These are phyloP conservation scores for Coffea canephora DNA, from an alignment of 257 asterid genomes.

Conservation along the genomic window DNA sequence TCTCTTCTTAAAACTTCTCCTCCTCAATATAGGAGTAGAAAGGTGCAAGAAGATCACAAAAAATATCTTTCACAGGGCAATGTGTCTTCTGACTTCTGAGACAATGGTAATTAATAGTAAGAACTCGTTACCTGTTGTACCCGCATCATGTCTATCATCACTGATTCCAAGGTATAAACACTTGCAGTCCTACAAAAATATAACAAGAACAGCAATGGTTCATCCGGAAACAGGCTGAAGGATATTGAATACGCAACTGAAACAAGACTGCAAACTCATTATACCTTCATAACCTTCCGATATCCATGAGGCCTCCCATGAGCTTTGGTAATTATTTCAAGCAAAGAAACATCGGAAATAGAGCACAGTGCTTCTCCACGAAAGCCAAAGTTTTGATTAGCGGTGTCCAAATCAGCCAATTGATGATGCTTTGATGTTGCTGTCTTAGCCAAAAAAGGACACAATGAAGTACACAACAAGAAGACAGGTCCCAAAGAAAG, in stretches of 20 bases:
- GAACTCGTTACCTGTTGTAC: slow-evolving; percentile 68
- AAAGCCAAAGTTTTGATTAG: slow-evolving; percentile 48
- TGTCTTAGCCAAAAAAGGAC: slow-evolving; percentile 18
- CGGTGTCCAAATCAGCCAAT: slow-evolving; percentile 35
- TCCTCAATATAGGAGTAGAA: not conserved
- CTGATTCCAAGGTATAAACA: slow-evolving; percentile 78
- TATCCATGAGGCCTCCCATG: slow-evolving; percentile 90
- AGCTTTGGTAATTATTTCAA: slow-evolving; percentile 79
- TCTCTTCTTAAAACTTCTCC: slow-evolving; percentile 1
- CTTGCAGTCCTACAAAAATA: slow-evolving; percentile 51
- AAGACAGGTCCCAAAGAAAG: not conserved
- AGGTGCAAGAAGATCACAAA: not conserved
- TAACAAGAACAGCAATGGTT: slow-evolving; percentile 12
- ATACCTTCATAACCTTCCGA: slow-evolving; percentile 82
- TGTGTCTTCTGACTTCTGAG: not conserved
- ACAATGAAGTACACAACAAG: slow-evolving; percentile 10
- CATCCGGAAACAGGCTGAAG: not conserved
- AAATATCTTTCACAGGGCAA: not conserved
- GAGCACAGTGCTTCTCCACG: slow-evolving; percentile 86
- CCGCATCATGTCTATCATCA: slow-evolving; percentile 68
- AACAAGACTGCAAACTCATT: slow-evolving; percentile 14
- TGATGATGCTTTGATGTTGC: slow-evolving; percentile 73
- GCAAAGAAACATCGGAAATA: slow-evolving; percentile 71
- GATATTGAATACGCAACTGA: not conserved
- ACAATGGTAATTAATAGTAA: not conserved